Percentiles rank a stretch among this genome's conserved stretches.
These are phyloP conservation scores for Cladobotryum protrusum DNA, from an alignment of 2,329 filamentous ascomycete genomes.

Conservation along the genomic window DNA sequence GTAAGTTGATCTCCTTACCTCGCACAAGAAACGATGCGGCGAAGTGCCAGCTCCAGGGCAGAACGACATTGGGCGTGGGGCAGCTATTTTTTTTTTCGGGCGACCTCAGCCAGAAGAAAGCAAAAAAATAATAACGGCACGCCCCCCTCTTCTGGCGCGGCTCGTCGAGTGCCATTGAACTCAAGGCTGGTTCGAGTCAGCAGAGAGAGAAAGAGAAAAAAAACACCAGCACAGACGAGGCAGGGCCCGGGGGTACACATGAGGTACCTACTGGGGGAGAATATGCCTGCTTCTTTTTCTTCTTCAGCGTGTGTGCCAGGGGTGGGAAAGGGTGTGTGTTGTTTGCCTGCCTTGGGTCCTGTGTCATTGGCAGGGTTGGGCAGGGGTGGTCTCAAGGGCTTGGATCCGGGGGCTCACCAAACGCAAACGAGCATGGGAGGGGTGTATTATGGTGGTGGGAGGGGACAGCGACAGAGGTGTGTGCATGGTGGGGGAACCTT, in stretches of 20 bases:
- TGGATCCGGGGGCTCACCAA: not conserved
- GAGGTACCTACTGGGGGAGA: not conserved
- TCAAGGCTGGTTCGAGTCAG: conserved; percentile 8
- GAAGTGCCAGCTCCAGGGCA: conserved; percentile 14
- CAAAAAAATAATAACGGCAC: not conserved
- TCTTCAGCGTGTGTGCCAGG: conserved; percentile 2
- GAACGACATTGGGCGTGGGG: conserved; percentile 15
- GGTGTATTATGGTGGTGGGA: not conserved
- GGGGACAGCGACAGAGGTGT: not conserved
- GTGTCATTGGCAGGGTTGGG: not conserved
- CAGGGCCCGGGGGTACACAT: not conserved
- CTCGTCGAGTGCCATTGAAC: not conserved
- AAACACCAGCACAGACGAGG: not conserved
- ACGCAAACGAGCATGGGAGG: not conserved
- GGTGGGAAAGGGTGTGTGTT: not conserved
- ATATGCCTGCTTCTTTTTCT: not conserved
- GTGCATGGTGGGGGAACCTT: not conserved
- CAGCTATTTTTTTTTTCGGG: not conserved
- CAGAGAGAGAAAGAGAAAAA: not conserved
- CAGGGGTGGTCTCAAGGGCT: not conserved
- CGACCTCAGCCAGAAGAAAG: not conserved
- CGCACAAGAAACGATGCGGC: conserved; percentile 13
- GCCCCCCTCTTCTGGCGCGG: conserved; percentile 1
- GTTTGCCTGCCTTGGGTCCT: conserved; percentile 3
- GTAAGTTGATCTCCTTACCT: conserved; percentile 8